Base-by-base conservation (phyloP, 805 yeast genomes). In the Zygotorulaspora danielsina region DNA sequence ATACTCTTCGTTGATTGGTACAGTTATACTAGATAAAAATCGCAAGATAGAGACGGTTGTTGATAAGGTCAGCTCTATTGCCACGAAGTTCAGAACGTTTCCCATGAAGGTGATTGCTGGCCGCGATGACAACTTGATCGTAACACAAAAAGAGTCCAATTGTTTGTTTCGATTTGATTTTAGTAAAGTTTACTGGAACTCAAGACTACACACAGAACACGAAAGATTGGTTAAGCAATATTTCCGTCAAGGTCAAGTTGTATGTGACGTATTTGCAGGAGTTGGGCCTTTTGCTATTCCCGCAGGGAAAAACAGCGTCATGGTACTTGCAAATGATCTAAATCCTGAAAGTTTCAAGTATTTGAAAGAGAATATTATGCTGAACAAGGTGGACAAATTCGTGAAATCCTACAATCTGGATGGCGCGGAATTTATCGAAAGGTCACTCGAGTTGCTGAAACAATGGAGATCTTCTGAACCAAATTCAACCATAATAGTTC, bases 261-360 rank as follows among this genome's bases (percentile, higher is more conserved):
- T 94, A 0, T 86, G 87, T 53, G 99, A 93, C 66, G 97, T 88
- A 0, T 85, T 94, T 78, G 97, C 96, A 1, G 99, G 99, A 33
- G 97, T 93, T 2, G 99, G 99, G 0, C 99, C 99, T 4, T 93
- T 94, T 67, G 90, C 95, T 1, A 78, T 93, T 1, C 99, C 99
- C 0, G 95, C 97, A 0, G 97, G 89, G 10, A 87, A 83, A 61
- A 85, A 82, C 45, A 74, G 75, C 11, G 83, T 80, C 8, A 59
- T 89, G 37, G 95, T 86, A 0, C 69, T 93, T 51, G 96, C 97
- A 8, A 93, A 89, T 59, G 99, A 93, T 61, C 69, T 93, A 59
- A 93, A 93, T 55, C 97, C 97, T 0, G 84, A 82, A 44, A 81
- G 95, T 42, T 84, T 67, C 63, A 76, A 77, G 48, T 82, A 84